Conservation (phyloP, 2,329 filamentous ascomycete genomes). For the Cladophialophora bantiana region DNA sequence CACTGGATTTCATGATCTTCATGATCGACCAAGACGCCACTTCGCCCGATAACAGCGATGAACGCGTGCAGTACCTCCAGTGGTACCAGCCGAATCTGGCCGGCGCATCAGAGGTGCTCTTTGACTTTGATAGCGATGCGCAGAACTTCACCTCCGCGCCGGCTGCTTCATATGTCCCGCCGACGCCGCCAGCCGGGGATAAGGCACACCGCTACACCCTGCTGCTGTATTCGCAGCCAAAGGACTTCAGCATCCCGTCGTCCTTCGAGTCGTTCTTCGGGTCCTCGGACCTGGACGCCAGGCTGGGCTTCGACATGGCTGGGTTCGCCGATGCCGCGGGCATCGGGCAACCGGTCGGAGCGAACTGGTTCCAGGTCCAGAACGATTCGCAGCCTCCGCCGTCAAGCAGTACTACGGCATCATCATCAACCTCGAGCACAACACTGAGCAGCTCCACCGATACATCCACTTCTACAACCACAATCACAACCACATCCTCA, state of each 20-base stretch:
- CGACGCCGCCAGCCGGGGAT: conserved; percentile 41
- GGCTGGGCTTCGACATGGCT: conserved; percentile 47
- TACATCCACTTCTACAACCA: conserved; percentile 8
- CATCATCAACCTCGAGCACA: conserved; percentile 14
- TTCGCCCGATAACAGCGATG: conserved; percentile 12
- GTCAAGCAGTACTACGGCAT: background rate
- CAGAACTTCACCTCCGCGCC: conserved; percentile 25
- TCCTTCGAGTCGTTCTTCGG: conserved; percentile 45
- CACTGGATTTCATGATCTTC: conserved; percentile 34
- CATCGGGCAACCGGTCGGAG: conserved; percentile 45
- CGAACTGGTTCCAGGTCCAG: conserved; percentile 50
- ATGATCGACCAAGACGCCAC: conserved; percentile 36
- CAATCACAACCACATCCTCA: background rate
- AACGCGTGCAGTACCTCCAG: conserved; percentile 30
- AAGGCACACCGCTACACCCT: conserved; percentile 45
- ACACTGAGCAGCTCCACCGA: conserved; percentile 2
- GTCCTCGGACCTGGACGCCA: conserved; percentile 24
- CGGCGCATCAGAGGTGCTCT: conserved; percentile 32
- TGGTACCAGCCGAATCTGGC: conserved; percentile 34
- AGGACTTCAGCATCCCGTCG: conserved; percentile 42
- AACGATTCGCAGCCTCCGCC: conserved; percentile 21
- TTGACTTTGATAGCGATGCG: conserved; percentile 14
- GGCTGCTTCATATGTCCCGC: conserved; percentile 42
- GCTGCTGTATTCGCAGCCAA: conserved; percentile 43
- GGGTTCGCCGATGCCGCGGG: conserved; percentile 46